A percentile compares a stretch with the other conserved stretches of the same genome.
phyloP scores from a whole-genome alignment of 2,329 filamentous ascomycete species.

The Colletotrichum sp. region DNA sequence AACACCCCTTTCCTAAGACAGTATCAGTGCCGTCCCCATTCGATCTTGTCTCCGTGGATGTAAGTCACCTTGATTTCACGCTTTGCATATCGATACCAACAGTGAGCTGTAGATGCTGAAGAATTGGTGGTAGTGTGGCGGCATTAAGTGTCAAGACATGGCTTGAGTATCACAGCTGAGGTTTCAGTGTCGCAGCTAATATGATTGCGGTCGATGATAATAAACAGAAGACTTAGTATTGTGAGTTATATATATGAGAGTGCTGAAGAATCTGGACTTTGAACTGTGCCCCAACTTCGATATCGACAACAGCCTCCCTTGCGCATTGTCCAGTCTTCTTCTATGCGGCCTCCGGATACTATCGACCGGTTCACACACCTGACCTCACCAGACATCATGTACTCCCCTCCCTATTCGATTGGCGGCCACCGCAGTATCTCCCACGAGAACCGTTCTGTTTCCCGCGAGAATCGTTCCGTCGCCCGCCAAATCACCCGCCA shows the following conservation, averaged over 20 bases:
- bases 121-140: not conserved
- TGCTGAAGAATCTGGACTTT: not conserved
- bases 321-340: not conserved
- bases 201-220: not conserved
- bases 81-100: not conserved
- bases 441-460: not conserved
- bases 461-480: not conserved
- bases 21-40: not conserved
- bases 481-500: not conserved
- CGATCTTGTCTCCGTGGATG: not conserved
- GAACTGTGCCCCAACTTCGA: not conserved
- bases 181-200: not conserved
- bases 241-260: not conserved
- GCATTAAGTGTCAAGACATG: not conserved
- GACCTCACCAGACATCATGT: not conserved
- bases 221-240: not conserved
- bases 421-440: not conserved
- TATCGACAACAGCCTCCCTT: not conserved
- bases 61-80: not conserved
- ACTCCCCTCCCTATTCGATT: not conserved
- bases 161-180: not conserved
- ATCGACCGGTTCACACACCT: not conserved
- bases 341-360: not conserved
- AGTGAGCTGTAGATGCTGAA: not conserved
- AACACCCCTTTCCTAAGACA: not conserved